Conservation (phyloP, 2,329 filamentous ascomycete species). For the Xylariales sp. region DNA sequence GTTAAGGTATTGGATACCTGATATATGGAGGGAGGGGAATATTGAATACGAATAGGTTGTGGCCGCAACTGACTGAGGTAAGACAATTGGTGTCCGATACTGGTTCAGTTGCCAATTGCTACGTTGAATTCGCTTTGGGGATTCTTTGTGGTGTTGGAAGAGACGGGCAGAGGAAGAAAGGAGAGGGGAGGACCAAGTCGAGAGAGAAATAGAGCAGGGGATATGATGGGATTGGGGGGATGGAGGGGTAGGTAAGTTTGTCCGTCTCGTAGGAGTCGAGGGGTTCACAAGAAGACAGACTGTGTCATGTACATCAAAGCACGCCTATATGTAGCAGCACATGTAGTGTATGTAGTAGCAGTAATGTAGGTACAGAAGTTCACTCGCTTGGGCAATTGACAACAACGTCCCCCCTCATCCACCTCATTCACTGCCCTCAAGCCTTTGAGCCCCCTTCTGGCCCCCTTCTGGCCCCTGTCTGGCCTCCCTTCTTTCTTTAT, state of each 20-base stretch:
- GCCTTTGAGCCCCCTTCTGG: slow-evolving; percentile 19
- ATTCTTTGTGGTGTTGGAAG: slow-evolving; percentile 25
- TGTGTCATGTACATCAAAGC: slow-evolving; percentile 21
- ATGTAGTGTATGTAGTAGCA: background rate
- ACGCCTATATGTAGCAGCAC: background rate
- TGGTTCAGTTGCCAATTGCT: slow-evolving; percentile 37
- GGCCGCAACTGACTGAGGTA: slow-evolving; percentile 13
- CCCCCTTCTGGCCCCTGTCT: too few relatives aligned
- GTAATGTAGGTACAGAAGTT: slow-evolving; percentile 5
- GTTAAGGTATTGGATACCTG: slow-evolving; percentile 12
- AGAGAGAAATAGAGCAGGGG: slow-evolving; percentile 43
- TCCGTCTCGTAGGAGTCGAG: slow-evolving; percentile 23
- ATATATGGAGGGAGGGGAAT: slow-evolving; percentile 2
- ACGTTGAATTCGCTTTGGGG: slow-evolving; percentile 31
- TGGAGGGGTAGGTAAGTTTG: slow-evolving; percentile 43
- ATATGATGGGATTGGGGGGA: slow-evolving; percentile 34
- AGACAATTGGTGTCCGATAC: slow-evolving; percentile 28
- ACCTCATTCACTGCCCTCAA: background rate
- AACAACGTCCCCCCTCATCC: slow-evolving; percentile 7
- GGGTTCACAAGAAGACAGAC: slow-evolving; percentile 35
- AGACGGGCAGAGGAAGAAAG: slow-evolving; percentile 37
- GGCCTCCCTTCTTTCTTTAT: too few relatives aligned
- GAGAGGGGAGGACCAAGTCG: slow-evolving; percentile 34
- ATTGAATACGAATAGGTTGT: slow-evolving; percentile 1
- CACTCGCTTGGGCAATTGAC: slow-evolving; percentile 4